Evolutionary conservation across 73 alveolate genomes (phyloP), one percentile per base, ranked within the genome.

Genomic region (Paramecium octaurelia): DNA sequence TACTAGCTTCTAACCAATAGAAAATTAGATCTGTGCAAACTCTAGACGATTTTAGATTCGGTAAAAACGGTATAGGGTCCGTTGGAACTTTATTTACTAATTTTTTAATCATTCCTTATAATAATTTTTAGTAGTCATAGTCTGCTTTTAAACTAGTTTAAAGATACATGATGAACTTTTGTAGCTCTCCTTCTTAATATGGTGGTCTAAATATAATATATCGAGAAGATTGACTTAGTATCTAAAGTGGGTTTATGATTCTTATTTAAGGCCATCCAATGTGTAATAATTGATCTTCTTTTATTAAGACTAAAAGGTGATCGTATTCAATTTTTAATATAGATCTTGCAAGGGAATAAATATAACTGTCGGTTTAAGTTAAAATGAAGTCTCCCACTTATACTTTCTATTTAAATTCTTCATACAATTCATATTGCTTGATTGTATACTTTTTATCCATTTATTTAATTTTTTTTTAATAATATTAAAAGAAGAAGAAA

Each of bases 11-110:
- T 2, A 64, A 23, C 46, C 50, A 64, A 64, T 64, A 64, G 24
- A 64, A 64, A 20, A 64, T 34, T 64, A 64, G 12, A 64, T 64
- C 84, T 64, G 84, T 64, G 7, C 84, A 64, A 64, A 64, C 84
- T 24, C 84, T 24, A 12, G 84, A 31, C 11, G 42, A 14, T 34
- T 18, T 64, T 14, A 64, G 42, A 31, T 64, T 64, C 1, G 46
- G 23, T 64, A 0, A 64, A 27, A 12, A 64, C 31, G 84, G 42
- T 24, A 34, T 24, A 16, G 42, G 46, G 3, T 34, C 84, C 12
- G 42, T 64, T 1, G 46, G 84, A 1, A 64, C 27, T 14, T 64
- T 31, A 31, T 64, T 31, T 23, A 64, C 42, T 12, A 64, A 64
- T 24, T 64, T 64, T 34, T 34, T 64, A 11, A 12, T 2, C 46